Conservation (phyloP, 805 yeast species). For the Wickerhamiella nectarea region DNA sequence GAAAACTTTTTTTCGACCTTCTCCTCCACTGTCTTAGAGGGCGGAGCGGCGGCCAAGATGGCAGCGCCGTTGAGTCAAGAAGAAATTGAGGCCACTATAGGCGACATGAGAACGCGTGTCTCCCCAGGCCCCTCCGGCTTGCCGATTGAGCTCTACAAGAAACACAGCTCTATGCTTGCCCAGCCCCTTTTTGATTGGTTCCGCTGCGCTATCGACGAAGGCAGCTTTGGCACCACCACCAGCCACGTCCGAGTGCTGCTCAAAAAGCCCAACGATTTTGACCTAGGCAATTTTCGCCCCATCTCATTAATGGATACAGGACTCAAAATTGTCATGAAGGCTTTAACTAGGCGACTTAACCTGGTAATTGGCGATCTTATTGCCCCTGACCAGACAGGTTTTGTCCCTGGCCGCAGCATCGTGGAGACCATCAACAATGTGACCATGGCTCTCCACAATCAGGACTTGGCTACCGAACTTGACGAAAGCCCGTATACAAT, state of each 20-base stretch:
- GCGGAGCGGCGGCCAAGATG: too few species aligned
- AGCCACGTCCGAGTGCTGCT: not conserved
- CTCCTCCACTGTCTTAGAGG: too few species aligned
- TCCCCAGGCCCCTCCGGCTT: too few species aligned
- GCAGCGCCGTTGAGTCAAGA: too few species aligned
- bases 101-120: too few species aligned
- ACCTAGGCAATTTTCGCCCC: not conserved
- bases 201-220: not conserved
- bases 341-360: not conserved
- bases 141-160: too few species aligned
- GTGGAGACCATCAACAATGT: not conserved
- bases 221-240: not conserved
- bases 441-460: not conserved
- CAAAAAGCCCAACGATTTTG: not conserved
- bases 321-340: not conserved
- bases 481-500: not conserved
- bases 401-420: not conserved
- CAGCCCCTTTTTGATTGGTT: too few species aligned
- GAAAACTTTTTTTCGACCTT: too few species aligned
- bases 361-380: not conserved
- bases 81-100: too few species aligned
- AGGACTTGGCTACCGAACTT: not conserved
- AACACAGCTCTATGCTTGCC: too few species aligned
- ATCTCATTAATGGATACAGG: not conserved
- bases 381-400: slow-evolving; percentile 5